These are phyloP conservation scores for Rosa rugosa DNA, from an alignment of 306 rosid species.

Conservation along the genomic window DNA sequence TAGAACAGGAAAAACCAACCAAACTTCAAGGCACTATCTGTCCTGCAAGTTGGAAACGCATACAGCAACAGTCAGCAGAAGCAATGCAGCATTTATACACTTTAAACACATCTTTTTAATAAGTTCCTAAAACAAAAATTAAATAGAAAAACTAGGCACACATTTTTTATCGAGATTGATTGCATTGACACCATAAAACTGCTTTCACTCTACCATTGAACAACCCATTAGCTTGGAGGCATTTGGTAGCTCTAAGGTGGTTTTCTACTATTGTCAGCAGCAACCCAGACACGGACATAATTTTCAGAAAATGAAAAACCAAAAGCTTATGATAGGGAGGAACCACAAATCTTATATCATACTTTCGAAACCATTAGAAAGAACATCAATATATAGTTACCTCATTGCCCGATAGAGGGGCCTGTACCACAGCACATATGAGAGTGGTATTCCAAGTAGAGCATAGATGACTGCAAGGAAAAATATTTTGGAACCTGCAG, in stretches of 20 bases:
- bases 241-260: not conserved
- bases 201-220: not conserved
- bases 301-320: not conserved
- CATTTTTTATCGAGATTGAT: not conserved
- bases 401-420: conserved; percentile 99
- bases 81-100: not conserved
- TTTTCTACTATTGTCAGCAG: not conserved
- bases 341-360: not conserved
- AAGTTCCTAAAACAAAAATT: not conserved
- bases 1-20: conserved; percentile 96
- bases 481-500: conserved; percentile 84
- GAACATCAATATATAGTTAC: conserved; percentile 29
- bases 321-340: not conserved
- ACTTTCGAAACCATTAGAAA: not conserved
- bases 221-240: not conserved
- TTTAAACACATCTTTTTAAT: too few species aligned
- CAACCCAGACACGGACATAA: not conserved
- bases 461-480: conserved; percentile 94
- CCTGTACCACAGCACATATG: conserved; percentile 95
- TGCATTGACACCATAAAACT: not conserved
- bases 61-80: conserved; percentile 25
- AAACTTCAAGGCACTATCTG: conserved; percentile 94
- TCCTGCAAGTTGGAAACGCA: conserved; percentile 57
- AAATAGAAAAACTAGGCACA: not conserved
- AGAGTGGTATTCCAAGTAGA: conserved; percentile 86